phyloP scores from a whole-genome alignment of 2,329 filamentous ascomycete species.

The Lecanicillium sp. region DNA sequence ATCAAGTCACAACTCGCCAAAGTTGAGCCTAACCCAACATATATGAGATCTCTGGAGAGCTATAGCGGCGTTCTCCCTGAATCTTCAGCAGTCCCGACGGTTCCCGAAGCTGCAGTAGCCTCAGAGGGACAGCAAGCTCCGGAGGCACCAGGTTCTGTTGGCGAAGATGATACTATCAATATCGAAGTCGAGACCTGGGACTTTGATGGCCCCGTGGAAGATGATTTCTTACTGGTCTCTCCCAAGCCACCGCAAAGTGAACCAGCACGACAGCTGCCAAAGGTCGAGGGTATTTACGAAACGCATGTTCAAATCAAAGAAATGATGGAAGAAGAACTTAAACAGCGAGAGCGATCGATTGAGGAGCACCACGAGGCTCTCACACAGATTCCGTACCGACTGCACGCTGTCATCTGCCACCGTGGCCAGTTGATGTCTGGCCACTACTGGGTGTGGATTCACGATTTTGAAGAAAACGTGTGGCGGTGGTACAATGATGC shows the following conservation, averaged over 20 bases:
- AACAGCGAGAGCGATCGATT: constrained; percentile 18
- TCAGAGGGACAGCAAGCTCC: constrained; percentile 17
- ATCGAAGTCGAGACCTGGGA: constrained; percentile 24
- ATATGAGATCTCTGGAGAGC: constrained; percentile 20
- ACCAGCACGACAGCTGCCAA: neutral
- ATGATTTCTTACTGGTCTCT: constrained; percentile 24
- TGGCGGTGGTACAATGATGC: constrained; percentile 97
- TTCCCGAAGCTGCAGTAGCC: too few species aligned
- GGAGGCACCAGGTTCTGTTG: constrained; percentile 1
- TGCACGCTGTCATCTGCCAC: constrained; percentile 93
- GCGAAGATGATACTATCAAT: neutral
- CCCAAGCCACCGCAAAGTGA: constrained; percentile 1
- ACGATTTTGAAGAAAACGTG: constrained; percentile 70
- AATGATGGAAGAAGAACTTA: constrained; percentile 35
- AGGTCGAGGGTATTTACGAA: constrained; percentile 11
- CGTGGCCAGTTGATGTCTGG: constrained; percentile 65
- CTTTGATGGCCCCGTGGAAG: constrained; percentile 30
- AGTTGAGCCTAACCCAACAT: constrained; percentile 17
- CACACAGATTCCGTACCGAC: constrained; percentile 62
- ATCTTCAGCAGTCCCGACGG: too few species aligned
- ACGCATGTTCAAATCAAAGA: constrained; percentile 28
- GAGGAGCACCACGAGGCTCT: constrained; percentile 37
- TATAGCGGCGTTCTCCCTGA: constrained; percentile 4
- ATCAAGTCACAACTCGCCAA: constrained; percentile 35
- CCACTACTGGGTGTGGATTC: constrained; percentile 97